phyloP scores from a whole-genome alignment of 495 filamentous ascomycete genomes.

The Bathelium albidoporum region DNA sequence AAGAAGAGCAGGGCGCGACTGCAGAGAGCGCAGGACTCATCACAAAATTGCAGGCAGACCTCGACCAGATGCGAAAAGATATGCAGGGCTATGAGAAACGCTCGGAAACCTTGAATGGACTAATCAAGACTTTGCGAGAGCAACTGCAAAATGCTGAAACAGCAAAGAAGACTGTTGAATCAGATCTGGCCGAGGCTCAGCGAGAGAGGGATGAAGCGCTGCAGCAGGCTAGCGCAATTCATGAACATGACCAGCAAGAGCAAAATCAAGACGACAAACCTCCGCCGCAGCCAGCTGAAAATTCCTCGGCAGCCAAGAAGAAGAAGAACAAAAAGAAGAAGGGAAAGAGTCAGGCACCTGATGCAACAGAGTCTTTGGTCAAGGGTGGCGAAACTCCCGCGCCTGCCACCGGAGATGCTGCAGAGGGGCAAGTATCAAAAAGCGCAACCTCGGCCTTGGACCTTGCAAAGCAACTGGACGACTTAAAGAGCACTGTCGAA shows the following conservation, averaged over 20 bases:
- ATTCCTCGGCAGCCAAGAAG: constrained; percentile 12
- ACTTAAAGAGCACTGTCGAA: constrained; percentile 50
- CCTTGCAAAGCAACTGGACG: neutral
- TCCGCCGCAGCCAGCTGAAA: constrained; percentile 4
- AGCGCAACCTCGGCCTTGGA: neutral
- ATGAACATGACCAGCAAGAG: neutral
- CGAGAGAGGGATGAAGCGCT: constrained; percentile 19
- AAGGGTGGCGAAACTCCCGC: neutral
- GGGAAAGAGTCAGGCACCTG: constrained; percentile 13
- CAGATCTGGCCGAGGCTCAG: constrained; percentile 13
- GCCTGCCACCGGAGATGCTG: neutral
- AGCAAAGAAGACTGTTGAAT: constrained; percentile 20
- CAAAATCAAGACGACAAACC: neutral
- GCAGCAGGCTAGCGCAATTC: neutral
- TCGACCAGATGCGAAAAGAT: constrained; percentile 15
- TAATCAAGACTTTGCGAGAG: constrained; percentile 41
- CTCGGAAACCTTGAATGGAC: constrained; percentile 40
- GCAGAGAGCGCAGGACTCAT: constrained; percentile 8
- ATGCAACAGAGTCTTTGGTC: neutral
- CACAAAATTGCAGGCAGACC: constrained; percentile 12
- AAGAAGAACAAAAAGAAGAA: constrained; percentile 28
- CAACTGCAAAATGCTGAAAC: constrained; percentile 40
- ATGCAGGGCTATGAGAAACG: constrained; percentile 40
- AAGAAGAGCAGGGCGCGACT: neutral
- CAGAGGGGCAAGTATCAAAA: constrained; percentile 29